Base-by-base conservation (phyloP, 169 alveolate genomes). In the Cryptosporidium baileyi region DNA sequence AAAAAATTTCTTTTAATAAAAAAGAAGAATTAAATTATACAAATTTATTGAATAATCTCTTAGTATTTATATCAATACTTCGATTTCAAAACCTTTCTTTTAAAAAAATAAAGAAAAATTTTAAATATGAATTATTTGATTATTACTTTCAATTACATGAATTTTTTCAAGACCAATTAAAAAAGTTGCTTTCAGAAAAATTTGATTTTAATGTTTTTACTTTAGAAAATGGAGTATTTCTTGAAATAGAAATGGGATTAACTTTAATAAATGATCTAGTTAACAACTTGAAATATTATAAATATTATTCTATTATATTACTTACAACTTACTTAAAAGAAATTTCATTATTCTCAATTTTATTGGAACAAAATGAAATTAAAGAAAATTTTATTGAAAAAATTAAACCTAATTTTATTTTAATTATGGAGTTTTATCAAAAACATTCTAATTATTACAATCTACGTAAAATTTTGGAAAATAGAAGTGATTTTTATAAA, bases 201-300 rank as follows among this genome's bases (percentile, higher is more conserved):
- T 65, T 65, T 28, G 52, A 65, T 19, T 7, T 36, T 2, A 44
- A 65, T 45, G 22, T 65, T 11, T 28, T 65, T 28, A 45, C 63
- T 6, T 13, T 65, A 11, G 81, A 65, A 47, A 45, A 38, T 30
- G 81, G 81, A 1, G 28, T 51, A 26, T n/a, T 51, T 28, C 81
- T 65, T 7, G 81, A 51, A 65, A 49, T 51, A 32, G 81, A 65
- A 38, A 45, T 65, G 81, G 81, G 81, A 3, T 26, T 19, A 8
- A 47, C 81, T 24, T 44, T 11, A 24, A 44, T 47, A 15, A 51
- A 51, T 28, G 43, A 28, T 26, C 11, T 65, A 1, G 28, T 65
- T 7, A 65, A 65, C 24, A 65, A 63, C 43, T 13, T 28, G 19
- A 28, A 5, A 3, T 65, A 65, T 65, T 38, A 51, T 19, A 44